Evolutionary conservation across 2,329 filamentous ascomycete species (phyloP), one percentile per base, ranked within the genome.

Genomic region (Stagonosporopsis tanaceti): DNA sequence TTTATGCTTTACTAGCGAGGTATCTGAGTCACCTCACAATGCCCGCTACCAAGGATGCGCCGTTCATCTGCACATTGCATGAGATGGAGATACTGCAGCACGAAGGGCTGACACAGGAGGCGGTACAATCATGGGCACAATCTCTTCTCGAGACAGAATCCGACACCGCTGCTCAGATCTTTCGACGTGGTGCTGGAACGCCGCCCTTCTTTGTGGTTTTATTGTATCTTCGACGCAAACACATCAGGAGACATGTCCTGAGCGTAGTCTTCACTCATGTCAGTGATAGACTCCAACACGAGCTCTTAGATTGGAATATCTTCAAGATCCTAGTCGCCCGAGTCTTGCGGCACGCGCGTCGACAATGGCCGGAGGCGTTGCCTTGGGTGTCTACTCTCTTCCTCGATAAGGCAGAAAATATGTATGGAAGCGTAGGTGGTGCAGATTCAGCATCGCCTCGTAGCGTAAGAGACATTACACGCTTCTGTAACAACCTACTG

Each of bases 401-500:
- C 25, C 59, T 61, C 6, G 46, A 61, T 11, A 63, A 73, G 55
- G 70, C 69, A 27, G 58, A 53, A 20, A 64, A 56, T 22, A 59
- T 73, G 9, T 53, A 60, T 39, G 47, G 53, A n/a, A 32, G 53
- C 15, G 25, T 15, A 1, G 38, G 34, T n/a, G 32, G 38, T 2
- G 44, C 42, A 8, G 40, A 34, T 2, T 17, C 45, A 20, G 9
- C 47, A 9, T 53, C 64, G 4, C 48, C 50, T n/a, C 42, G 40
- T 12, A 53, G 57, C 30, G 35, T 64, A 4, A 61, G 61, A 6
- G 64, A 67, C 20, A 37, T 75, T 8, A 79, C 79, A 6, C 63
- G 72, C 6, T 76, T 79, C 15, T 84, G 80, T 66, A 87, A 87
- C 58, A 71, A 69, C 17, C 70, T 81, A 37, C 76, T 87, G 20